Conservation (phyloP, 139 green algal genomes). For the Picocystis salinarum region DNA sequence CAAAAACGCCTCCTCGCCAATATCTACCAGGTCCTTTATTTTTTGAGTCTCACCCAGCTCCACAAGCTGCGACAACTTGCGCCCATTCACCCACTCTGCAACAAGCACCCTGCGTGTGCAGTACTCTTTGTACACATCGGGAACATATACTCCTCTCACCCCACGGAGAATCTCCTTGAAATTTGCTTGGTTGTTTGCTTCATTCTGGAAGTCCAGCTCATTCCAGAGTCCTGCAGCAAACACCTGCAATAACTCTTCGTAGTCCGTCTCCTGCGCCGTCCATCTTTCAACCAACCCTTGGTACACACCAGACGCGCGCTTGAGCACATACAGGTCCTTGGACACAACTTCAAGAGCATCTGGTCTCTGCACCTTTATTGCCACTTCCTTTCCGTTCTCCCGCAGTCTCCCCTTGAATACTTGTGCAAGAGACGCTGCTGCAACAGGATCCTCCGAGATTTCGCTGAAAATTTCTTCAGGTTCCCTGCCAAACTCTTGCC, state of each 20-base stretch:
- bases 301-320: slow-evolving; percentile 53
- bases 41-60: slow-evolving; percentile 13
- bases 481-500: slow-evolving; percentile 48
- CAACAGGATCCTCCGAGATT: slow-evolving; percentile 58
- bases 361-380: slow-evolving; percentile 89
- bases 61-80: slow-evolving; percentile 4
- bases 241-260: slow-evolving; percentile 33
- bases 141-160: slow-evolving; percentile 11
- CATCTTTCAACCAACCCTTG: slow-evolving; percentile 54
- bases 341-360: slow-evolving; percentile 54
- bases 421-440: slow-evolving; percentile 75
- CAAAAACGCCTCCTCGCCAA: slow-evolving; percentile 77
- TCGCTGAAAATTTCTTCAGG: slow-evolving; percentile 57
- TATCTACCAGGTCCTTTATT: slow-evolving; percentile 11
- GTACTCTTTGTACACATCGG: slow-evolving; percentile 9
- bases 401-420: slow-evolving; percentile 15
- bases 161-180: too few relatives aligned
- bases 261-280: slow-evolving; percentile 51
- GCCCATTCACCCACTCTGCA: not conserved
- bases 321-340: slow-evolving; percentile 79
- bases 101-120: slow-evolving; percentile 1
- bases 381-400: slow-evolving; percentile 34
- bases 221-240: slow-evolving; percentile 52
- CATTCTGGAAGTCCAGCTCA: slow-evolving; percentile 83
- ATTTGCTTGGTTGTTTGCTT: slow-evolving; percentile 47